Evolutionary conservation across 352 stramenopile genomes (phyloP).

Genomic region (Pythium plurisporium): DNA sequence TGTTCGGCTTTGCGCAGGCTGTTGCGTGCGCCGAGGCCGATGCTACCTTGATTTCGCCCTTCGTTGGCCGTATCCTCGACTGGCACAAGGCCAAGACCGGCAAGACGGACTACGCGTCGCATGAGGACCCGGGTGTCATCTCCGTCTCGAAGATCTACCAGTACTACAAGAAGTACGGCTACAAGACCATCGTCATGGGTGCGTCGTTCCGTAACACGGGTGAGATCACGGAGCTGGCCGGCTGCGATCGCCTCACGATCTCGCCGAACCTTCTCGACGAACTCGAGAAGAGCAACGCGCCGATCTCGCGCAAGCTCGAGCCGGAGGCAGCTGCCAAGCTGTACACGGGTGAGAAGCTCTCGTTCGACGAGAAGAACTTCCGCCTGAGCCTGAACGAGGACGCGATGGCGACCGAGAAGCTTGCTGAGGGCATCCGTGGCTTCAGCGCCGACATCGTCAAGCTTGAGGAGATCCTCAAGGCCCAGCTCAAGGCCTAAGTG

Average conservation of each 20-base stretch:
- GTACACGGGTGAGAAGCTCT: slow-evolving; percentile 79
- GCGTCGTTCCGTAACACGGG: slow-evolving; percentile 95
- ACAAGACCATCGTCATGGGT: slow-evolving; percentile 95
- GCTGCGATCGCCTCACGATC: slow-evolving; percentile 98
- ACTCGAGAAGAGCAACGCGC: slow-evolving; percentile 70
- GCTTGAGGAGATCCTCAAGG: slow-evolving; percentile 97
- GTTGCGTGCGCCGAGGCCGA: slow-evolving; percentile 93
- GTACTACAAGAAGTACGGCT: slow-evolving; percentile 98
- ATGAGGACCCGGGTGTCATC: slow-evolving; percentile 97
- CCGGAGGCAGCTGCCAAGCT: slow-evolving; percentile 55
- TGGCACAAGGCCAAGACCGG: slow-evolving; percentile 95
- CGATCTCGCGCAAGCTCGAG: slow-evolving; percentile 84
- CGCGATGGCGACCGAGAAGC: slow-evolving; percentile 96
- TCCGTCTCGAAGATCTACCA: slow-evolving; percentile 96
- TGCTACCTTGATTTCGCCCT: slow-evolving; percentile 95
- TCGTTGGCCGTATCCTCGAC: slow-evolving; percentile 96
- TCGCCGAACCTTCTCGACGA: slow-evolving; percentile 93
- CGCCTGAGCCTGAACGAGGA: slow-evolving; percentile 98
- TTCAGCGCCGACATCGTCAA: slow-evolving; percentile 98
- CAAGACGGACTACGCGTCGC: slow-evolving; percentile 89
- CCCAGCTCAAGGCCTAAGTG: slow-evolving; percentile 87
- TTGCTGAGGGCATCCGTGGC: slow-evolving; percentile 95
- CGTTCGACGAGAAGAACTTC: slow-evolving; percentile 94
- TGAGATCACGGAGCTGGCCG: slow-evolving; percentile 96
- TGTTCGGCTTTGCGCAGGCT: slow-evolving; percentile 98